Evolutionary conservation across 768 basidiomycete genomes (phyloP).

Genomic region (Auriscalpium vulgare): DNA sequence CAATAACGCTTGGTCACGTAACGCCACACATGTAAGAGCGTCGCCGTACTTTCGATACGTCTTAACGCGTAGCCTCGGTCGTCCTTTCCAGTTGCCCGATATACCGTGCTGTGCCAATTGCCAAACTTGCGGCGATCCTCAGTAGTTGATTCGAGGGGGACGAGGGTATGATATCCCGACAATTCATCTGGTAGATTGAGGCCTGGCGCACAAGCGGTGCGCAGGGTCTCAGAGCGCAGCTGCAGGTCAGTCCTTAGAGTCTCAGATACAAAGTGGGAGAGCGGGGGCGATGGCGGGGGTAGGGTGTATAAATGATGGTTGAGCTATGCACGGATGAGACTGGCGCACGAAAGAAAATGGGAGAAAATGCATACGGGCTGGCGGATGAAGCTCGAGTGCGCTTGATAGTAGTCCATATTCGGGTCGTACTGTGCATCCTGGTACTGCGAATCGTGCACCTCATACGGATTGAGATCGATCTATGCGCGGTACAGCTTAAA

Average conservation of each 20-base stretch:
- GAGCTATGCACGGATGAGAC: constrained; percentile 40
- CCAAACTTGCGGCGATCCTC: constrained; percentile 65
- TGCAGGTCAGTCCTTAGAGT: constrained; percentile 54
- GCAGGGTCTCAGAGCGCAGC: constrained; percentile 36
- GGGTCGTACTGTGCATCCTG: constrained; percentile 19
- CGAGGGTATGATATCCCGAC: constrained; percentile 83
- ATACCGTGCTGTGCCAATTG: constrained; percentile 81
- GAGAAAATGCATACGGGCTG: constrained; percentile 52
- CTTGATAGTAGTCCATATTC: constrained; percentile 34
- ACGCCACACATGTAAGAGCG: background rate
- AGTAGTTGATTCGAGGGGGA: constrained; percentile 59
- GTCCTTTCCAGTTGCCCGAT: constrained; percentile 75
- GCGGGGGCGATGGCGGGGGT: constrained; percentile 47
- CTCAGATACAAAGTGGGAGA: constrained; percentile 82
- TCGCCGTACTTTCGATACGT: constrained; percentile 74
- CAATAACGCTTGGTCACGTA: background rate
- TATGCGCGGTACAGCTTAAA: constrained; percentile 11
- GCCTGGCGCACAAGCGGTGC: constrained; percentile 31
- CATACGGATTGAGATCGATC: constrained; percentile 15
- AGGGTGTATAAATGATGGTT: constrained; percentile 90
- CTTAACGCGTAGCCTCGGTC: constrained; percentile 72
- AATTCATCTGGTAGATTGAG: constrained; percentile 75
- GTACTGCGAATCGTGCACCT: constrained; percentile 20
- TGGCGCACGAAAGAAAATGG: background rate
- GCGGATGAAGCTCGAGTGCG: constrained; percentile 43